Conservation (phyloP, 495 filamentous ascomycete species). For the Aspergillus avenaceus region DNA sequence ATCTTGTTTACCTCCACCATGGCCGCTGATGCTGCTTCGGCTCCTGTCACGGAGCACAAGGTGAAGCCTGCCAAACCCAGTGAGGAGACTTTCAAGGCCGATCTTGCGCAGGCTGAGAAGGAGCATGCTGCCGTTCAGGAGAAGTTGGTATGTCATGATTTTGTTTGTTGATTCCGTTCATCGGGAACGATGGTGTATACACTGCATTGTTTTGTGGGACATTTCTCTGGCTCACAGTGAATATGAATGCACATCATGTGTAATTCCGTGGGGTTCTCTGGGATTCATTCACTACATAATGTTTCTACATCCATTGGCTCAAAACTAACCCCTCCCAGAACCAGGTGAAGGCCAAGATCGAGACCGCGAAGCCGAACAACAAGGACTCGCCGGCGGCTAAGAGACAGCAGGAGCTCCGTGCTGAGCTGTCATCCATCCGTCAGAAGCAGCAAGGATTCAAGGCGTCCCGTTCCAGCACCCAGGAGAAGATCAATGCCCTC, state of each 20-base stretch:
- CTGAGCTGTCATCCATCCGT: conserved; percentile 66
- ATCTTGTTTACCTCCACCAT: conserved; percentile 21
- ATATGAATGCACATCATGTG: neutral
- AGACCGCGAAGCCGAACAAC: conserved; percentile 70
- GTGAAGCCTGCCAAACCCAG: conserved; percentile 52
- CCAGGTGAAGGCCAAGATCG: conserved; percentile 78
- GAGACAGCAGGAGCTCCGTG: conserved; percentile 75
- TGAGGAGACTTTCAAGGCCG: conserved; percentile 54
- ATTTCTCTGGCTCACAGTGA: neutral
- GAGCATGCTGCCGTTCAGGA: conserved; percentile 69
- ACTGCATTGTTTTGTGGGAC: neutral
- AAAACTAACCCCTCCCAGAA: conserved; percentile 51
- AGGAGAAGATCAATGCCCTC: conserved; percentile 81
- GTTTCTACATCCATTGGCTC: neutral
- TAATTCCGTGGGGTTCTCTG: neutral
- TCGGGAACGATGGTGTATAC: neutral
- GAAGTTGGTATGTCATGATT: conserved; percentile 63
- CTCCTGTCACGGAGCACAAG: conserved; percentile 43
- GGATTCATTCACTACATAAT: neutral
- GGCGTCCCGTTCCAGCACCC: conserved; percentile 63
- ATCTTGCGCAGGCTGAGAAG: conserved; percentile 74
- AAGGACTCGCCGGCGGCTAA: conserved; percentile 67
- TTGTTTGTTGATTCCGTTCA: neutral
- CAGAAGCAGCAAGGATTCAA: conserved; percentile 83
- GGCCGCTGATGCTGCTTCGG: conserved; percentile 33